These are phyloP conservation scores for Pseudonitzschia pungens DNA, from an alignment of 108 stramenopile genomes.

Conservation along the genomic window DNA sequence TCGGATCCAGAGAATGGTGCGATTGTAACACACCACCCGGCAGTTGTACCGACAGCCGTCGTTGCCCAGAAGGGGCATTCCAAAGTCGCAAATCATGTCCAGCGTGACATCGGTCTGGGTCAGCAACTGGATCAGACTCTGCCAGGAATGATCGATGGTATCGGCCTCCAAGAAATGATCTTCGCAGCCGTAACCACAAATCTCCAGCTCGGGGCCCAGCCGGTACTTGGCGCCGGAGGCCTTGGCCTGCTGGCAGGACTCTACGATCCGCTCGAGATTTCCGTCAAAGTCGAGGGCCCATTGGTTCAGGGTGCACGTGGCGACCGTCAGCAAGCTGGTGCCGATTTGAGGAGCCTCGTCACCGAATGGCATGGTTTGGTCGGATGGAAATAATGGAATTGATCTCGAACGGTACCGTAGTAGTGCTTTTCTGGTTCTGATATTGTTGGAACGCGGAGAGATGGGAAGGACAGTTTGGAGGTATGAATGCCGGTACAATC, in stretches of 20 bases:
- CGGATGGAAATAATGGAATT: no score
- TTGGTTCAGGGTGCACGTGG: constrained; percentile 98
- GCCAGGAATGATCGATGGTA: constrained; percentile 95
- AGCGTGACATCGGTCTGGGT: constrained; percentile 69
- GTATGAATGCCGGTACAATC: no score
- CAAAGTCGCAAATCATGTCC: constrained; percentile 92
- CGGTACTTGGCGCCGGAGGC: constrained; percentile 84
- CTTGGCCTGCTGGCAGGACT: constrained; percentile 84
- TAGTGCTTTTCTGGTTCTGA: no score
- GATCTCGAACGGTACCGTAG: background rate
- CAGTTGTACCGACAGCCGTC: constrained; percentile 94
- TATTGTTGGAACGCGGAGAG: no score
- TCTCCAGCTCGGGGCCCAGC: constrained; percentile 95
- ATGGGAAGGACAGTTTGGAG: no score
- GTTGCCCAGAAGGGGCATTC: constrained; percentile 89
- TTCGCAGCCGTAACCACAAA: constrained; percentile 97
- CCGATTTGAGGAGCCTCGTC: background rate
- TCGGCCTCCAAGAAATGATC: constrained; percentile 97
- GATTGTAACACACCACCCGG: constrained; percentile 80
- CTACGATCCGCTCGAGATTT: constrained; percentile 77
- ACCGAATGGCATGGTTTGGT: background rate
- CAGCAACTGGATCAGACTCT: constrained; percentile 74
- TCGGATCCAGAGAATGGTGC: constrained; percentile 82
- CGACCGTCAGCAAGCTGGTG: constrained; percentile 61
- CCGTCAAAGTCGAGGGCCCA: constrained; percentile 98